Percentiles rank a stretch among this genome's conserved stretches.
Conservation (phyloP, 208 protist species). For the Trypanosoma boissoni region DNA sequence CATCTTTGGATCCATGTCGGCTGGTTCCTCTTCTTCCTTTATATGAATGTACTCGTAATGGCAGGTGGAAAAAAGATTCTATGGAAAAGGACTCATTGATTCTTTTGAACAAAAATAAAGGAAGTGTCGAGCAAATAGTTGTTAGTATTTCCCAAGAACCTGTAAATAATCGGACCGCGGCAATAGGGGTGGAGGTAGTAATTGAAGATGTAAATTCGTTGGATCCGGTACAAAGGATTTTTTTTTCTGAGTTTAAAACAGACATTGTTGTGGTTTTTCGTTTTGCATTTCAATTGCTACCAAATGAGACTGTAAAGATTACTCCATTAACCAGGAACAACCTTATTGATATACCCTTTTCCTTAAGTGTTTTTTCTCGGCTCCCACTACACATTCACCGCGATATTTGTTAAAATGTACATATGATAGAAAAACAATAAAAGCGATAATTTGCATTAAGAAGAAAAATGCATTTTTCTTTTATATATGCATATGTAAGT, state of each 20-base stretch:
- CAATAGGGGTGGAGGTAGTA: constrained; percentile 37
- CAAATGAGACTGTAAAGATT: constrained; percentile 23
- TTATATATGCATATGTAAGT: constrained; percentile 6
- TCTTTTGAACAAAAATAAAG: constrained; percentile 28
- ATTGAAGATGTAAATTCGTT: constrained; percentile 10
- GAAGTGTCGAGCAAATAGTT: constrained; percentile 24
- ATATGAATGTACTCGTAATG: constrained; percentile 24
- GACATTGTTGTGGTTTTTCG: constrained; percentile 33
- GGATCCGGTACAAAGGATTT: constrained; percentile 7
- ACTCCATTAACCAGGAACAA: constrained; percentile 20
- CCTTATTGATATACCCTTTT: constrained; percentile 6
- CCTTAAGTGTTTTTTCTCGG: constrained; percentile 16
- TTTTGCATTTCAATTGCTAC: constrained; percentile 20
- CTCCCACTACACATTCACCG: not conserved
- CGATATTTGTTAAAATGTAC: not conserved
- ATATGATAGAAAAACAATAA: not conserved
- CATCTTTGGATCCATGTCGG: constrained; percentile 20
- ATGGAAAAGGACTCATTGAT: constrained; percentile 20
- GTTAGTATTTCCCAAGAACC: constrained; percentile 44
- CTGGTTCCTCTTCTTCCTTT: constrained; percentile 26
- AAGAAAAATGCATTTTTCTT: constrained; percentile 9
- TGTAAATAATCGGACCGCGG: constrained; percentile 17
- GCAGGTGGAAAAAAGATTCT: constrained; percentile 28
- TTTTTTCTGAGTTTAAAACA: constrained; percentile 26
- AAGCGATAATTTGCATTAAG: not conserved